Conservation (phyloP, 208 protist genomes). For the Borovskyia barvae region DNA sequence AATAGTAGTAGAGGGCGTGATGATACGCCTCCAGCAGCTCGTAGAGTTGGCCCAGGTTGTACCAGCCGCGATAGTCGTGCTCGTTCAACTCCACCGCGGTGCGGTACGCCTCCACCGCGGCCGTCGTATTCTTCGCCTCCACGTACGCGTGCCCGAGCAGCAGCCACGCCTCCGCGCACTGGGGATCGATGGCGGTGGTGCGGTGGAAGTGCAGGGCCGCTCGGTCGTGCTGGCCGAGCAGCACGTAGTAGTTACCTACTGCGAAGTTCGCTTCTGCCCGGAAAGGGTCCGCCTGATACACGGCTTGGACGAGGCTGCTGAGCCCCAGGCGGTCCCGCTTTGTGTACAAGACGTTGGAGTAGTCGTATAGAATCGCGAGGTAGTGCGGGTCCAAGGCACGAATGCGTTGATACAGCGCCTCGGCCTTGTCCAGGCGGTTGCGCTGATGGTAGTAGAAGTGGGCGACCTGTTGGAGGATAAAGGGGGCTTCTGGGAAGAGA, state of each 20-base stretch:
- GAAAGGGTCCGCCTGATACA: conserved; percentile 93
- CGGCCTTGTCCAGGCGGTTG: conserved; percentile 74
- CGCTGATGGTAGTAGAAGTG: conserved; percentile 87
- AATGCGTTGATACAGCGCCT: conserved; percentile 89
- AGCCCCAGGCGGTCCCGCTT: conserved; percentile 83
- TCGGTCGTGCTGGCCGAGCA: conserved; percentile 94
- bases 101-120: conserved; percentile 95
- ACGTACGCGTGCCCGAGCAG: conserved; percentile 97
- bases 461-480: conserved; percentile 81
- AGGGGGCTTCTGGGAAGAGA: conserved; percentile 67
- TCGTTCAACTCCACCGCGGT: conserved; percentile 92
- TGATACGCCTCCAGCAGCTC: conserved; percentile 94
- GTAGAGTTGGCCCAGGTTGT: conserved; percentile 97
- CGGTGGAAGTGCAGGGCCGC: conserved; percentile 95
- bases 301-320: conserved; percentile 90
- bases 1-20: conserved; percentile 97
- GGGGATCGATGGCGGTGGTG: conserved; percentile 82
- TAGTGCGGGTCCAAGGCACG: conserved; percentile 83
- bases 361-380: conserved; percentile 92
- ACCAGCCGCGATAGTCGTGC: conserved; percentile 95
- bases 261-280: conserved; percentile 96
- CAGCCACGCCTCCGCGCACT: conserved; percentile 94
- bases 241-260: conserved; percentile 97
- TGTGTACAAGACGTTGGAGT: conserved; percentile 98
- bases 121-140: conserved; percentile 94